Evolutionary conservation across 2,329 filamentous ascomycete genomes (phyloP).

Genomic region (Fusarium sp.): DNA sequence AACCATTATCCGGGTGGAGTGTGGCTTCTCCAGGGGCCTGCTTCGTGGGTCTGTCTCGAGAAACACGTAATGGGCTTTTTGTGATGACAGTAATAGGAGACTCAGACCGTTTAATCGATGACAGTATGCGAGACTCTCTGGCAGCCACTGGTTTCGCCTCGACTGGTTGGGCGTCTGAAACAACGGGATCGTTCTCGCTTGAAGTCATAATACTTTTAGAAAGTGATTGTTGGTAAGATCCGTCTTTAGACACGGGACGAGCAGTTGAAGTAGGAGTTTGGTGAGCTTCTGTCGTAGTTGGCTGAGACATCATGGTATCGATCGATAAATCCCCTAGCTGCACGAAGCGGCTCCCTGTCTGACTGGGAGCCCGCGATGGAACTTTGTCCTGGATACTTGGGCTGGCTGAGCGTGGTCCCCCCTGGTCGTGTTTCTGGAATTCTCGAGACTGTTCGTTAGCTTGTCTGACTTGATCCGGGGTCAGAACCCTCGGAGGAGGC

Average conservation of each 20-base stretch:
- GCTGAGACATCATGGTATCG: conserved; percentile 45
- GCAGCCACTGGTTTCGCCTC: conserved; percentile 21
- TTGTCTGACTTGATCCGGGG: conserved; percentile 39
- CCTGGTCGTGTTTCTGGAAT: conserved; percentile 21
- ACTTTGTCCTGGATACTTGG: conserved; percentile 10
- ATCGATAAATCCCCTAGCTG: conserved; percentile 41
- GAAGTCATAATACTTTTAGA: conserved; percentile 37
- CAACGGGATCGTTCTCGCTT: conserved; percentile 33
- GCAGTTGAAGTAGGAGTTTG: conserved; percentile 15
- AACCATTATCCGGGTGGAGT: conserved; percentile 34
- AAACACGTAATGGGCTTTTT: conserved; percentile 35
- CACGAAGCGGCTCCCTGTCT: conserved; percentile 36
- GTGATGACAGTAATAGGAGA: conserved; percentile 37
- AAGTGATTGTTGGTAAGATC: conserved; percentile 23
- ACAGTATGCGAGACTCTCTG: conserved; percentile 26
- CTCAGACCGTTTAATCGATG: conserved; percentile 18
- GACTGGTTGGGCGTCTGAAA: conserved; percentile 23
- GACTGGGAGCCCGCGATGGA: conserved; percentile 46
- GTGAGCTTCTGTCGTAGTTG: conserved; percentile 5
- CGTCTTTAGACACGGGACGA: conserved; percentile 19
- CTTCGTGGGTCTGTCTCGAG: conserved; percentile 5
- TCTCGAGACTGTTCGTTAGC: conserved; percentile 35
- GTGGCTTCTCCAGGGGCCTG: conserved; percentile 3
- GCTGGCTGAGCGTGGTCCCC: neutral
- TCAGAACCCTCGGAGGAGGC: conserved; percentile 34